Evolutionary conservation across 1,139 yeast species (phyloP), one percentile per base, ranked within the genome.

Genomic region (Lodderomyces orthopsilosis): DNA sequence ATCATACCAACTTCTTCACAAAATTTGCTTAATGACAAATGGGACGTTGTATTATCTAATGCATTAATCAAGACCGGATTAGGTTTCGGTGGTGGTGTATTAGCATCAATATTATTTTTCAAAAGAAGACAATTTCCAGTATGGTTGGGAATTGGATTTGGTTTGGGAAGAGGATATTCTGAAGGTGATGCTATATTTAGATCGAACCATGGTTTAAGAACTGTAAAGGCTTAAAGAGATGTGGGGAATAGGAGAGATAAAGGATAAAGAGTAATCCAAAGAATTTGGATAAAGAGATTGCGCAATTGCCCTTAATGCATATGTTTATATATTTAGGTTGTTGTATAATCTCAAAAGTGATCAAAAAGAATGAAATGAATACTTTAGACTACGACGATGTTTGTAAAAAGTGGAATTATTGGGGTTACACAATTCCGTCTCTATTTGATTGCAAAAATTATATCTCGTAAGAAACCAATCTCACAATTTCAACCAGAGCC

Each of bases 141-240:
- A 38, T 91, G 97, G 96, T 68, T 91, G 48, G 98, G 98, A 53
- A 70, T 89, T 54, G 98, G 98, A 35, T 91, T 93, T 58, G 98
- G 98, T 52, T 77, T 91, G 50, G 98, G 98, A 53, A 85, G 97
- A 73, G 96, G 96, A 43, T 93, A 90, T 68, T 82, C 98, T 51
- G 98, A 93, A 74, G 98, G 98, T 49, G 98, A 93, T 62, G 95
- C 97, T 51, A 86, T 91, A 47, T 91, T 93, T 78, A 85, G 98
- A 70, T 78, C 87, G 21, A 61, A 61, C 58, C 86, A 85, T 50
- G 95, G 95, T 46, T 65, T 83, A 53, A 82, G 94, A 74, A 71
- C 81, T 43, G 80, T 83, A 46, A 81, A 81, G 60, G 86, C 87
- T 49, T 83, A 65, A 62, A 13, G n/a, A 5, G 28, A 24, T 10